Base-by-base conservation (phyloP, 2,329 filamentous ascomycete species). In the Phoma sp. region DNA sequence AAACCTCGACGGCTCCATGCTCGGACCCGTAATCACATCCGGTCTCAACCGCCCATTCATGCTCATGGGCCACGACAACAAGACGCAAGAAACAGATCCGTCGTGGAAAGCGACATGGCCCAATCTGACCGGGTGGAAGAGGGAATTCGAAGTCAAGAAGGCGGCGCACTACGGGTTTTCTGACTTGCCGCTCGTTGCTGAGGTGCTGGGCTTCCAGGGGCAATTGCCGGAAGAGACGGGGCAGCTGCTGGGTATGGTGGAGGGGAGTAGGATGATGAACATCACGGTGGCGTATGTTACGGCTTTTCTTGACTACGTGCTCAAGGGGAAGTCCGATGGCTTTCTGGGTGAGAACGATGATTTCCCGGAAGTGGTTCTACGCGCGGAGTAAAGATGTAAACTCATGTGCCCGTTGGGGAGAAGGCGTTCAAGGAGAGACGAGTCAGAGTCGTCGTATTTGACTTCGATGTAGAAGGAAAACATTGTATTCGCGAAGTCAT, bases 1-100 rank as follows among this genome's bases (percentile, higher is more conserved):
- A 24, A 75, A 77, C 41, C 54, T 77, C n/a, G 74, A 77, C 44
- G 74, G 75, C 4, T 61, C 47, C 17, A 57, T 75, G 47, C 74
- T 67, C 31, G 67, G 63, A 2, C 17, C 57, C 4, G 56, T 69
- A 0, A n/a, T 68, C 1, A 46, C 52, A 4, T 36, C 43, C 12
- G 63, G 60, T 3, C 29, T 66, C 13, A 45, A 62, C 12, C 46
- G 45, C 3, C 69, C 63, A 4, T 68, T 71, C 47, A 60, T 68
- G 58, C 49, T 70, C 1, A 52, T 69, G 15, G 69, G 68, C 8
- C 67, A 70, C 33, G 67, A 67, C 5, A 70, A 69, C 38, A 68
- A 71, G 40, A 70, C 67, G 17, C 65, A 65, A 54, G 61, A 56
- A 8, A 70, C 65, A 0, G 69, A 72, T 45, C 62, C 65, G 2